A percentile compares a stretch with the other conserved stretches of the same genome.
phyloP scores from a whole-genome alignment of 371 early-diverging fungal genomes.

The Vittaforma corneae region DNA sequence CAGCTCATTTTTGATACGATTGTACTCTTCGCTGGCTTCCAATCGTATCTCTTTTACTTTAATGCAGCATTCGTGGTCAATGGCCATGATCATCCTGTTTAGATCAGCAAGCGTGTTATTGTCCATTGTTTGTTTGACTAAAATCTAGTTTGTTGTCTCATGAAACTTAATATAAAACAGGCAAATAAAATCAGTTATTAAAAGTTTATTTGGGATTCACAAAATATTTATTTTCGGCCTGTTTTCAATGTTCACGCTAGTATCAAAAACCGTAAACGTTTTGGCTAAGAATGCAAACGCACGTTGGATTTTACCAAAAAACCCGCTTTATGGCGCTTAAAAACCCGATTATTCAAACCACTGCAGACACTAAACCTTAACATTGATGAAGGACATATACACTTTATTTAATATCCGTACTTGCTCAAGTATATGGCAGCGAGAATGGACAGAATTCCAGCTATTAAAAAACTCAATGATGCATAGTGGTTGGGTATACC shows the following conservation, averaged over 20 bases:
- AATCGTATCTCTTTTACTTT: constrained; percentile 56
- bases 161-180: background rate
- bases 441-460: constrained; percentile 28
- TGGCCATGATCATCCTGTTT: constrained; percentile 58
- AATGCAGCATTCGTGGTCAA: constrained; percentile 56
- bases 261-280: no score
- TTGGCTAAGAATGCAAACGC: background rate
- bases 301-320: background rate
- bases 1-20: constrained; percentile 44
- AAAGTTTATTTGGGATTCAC: background rate
- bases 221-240: background rate
- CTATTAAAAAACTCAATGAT: constrained; percentile 21
- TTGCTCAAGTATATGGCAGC: constrained; percentile 1
- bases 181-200: background rate
- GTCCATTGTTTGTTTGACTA: constrained; percentile 25
- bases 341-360: background rate
- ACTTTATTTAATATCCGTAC: background rate
- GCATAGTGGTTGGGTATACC: constrained; percentile 48
- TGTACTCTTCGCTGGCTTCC: constrained; percentile 54
- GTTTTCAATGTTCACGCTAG: background rate
- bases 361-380: background rate
- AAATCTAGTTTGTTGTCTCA: background rate
- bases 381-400: background rate
- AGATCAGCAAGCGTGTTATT: constrained; percentile 50
- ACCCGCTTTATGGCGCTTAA: background rate